Base-by-base conservation (phyloP, 2,329 filamentous ascomycete species). In the Ceratocystis harringtonii region DNA sequence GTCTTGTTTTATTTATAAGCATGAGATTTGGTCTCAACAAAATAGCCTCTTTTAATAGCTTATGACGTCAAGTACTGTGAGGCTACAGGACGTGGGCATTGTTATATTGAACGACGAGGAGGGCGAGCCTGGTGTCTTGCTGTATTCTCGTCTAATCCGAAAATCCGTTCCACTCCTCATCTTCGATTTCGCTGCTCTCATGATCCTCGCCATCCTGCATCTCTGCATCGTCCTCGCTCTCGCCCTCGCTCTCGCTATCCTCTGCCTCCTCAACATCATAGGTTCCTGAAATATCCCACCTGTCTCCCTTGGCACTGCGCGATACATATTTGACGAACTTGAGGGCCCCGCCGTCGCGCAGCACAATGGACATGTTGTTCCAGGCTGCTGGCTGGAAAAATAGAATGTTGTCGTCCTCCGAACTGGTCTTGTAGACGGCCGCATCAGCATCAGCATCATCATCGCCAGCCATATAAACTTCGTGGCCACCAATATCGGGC, bases 241-340 rank as follows among this genome's bases (percentile, higher is more conserved):
- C 76, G 0, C 76, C 72, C 1, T 75, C 74, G 0, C 75, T 77
- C 0, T 74, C 75, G 0, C 75, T 76, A 0, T 75, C 78, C 1
- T 81, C 80, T 45, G 78, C 73, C 67, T 84, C 81, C 68, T 81
- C 81, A 41, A 96, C 86, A 28, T 87, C 89, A 74, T 89, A 90
- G 43, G 85, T 84, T 0, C 85, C 94, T 60, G 84, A 87, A 62
- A 97, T 80, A 76, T 99, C 94, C 90, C 92, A 97, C 55, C 94
- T 81, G 76, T 97, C 94, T 0, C 94, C 94, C 72, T 84, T 84
- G 6, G 94, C 94, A 62, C 81, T 83, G 67, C 80, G 80, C 75
- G 88, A 95, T 25, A 99, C 88, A 74, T 97, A 99, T 79, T 97
- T 99, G 72, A 97, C 91, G 73, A 99, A 99, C 74, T 90, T 87